Percentiles rank a stretch among this genome's conserved stretches.
phyloP scores from a whole-genome alignment of 495 filamentous ascomycete genomes.

The Penicillium canescens region DNA sequence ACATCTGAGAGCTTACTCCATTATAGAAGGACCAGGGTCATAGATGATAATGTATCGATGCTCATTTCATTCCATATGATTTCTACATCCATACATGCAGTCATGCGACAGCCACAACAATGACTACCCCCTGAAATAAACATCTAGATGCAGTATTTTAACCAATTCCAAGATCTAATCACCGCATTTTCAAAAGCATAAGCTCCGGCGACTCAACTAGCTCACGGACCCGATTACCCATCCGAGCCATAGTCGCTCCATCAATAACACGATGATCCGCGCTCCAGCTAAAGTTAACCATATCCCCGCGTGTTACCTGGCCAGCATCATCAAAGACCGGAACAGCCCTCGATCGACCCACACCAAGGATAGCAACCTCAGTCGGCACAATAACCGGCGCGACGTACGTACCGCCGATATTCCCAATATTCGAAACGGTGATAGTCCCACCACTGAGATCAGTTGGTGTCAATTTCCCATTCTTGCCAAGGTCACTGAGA shows the following conservation, averaged over 20 bases:
- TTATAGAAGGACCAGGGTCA: too few relatives aligned
- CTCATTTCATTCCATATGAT: too few relatives aligned
- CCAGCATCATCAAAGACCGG: slow-evolving; percentile 77
- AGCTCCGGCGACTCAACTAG: slow-evolving; percentile 80
- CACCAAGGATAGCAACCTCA: slow-evolving; percentile 89
- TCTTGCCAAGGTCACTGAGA: slow-evolving; percentile 67
- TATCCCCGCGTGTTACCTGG: slow-evolving; percentile 85
- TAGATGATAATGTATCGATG: too few relatives aligned
- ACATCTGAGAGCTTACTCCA: too few relatives aligned
- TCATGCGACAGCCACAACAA: too few relatives aligned
- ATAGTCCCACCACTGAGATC: slow-evolving; percentile 89
- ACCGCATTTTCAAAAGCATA: slow-evolving; percentile 66
- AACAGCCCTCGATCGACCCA: slow-evolving; percentile 73
- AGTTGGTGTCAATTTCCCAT: slow-evolving; percentile 70
- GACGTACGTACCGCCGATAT: slow-evolving; percentile 89
- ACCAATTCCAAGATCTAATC: slow-evolving; percentile 3
- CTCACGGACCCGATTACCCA: slow-evolving; percentile 73
- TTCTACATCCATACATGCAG: too few relatives aligned
- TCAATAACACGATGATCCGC: slow-evolving; percentile 95
- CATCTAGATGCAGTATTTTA: too few relatives aligned
- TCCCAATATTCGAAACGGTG: slow-evolving; percentile 97
- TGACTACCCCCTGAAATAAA: too few relatives aligned
- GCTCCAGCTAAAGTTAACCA: slow-evolving; percentile 93
- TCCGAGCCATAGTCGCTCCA: slow-evolving; percentile 89
- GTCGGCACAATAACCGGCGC: slow-evolving; percentile 84